Percentiles rank a stretch among this genome's conserved stretches.
These are phyloP conservation scores for Hanseniaspora singularis DNA, from an alignment of 805 yeast species.

Conservation along the genomic window DNA sequence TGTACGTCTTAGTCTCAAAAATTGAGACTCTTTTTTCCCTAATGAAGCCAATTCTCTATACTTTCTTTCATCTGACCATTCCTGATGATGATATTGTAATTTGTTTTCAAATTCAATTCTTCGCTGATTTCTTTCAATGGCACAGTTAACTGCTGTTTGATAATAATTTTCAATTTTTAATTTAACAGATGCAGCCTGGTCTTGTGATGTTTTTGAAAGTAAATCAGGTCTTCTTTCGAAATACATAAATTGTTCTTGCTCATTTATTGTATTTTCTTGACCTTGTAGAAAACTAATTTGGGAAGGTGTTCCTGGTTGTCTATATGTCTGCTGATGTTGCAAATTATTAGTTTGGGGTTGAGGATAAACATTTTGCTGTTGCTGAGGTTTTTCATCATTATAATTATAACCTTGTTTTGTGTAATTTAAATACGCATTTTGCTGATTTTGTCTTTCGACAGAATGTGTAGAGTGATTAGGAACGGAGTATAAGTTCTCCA, in stretches of 20 bases:
- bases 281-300: constrained; percentile 17
- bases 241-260: constrained; percentile 32
- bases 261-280: neutral
- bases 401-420: constrained; percentile 3
- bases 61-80: constrained; percentile 73
- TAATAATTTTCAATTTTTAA: constrained; percentile 73
- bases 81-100: constrained; percentile 43
- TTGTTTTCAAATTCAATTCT: constrained; percentile 72
- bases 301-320: constrained; percentile 21
- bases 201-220: constrained; percentile 63
- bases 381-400: constrained; percentile 20
- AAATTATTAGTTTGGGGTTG: constrained; percentile 22
- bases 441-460: constrained; percentile 18
- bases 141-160: constrained; percentile 75
- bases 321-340: constrained; percentile 16
- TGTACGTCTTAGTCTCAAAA: constrained; percentile 72
- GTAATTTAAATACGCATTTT: constrained; percentile 16
- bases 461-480: constrained; percentile 11
- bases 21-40: constrained; percentile 82
- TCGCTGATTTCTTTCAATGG: constrained; percentile 91
- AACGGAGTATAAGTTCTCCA: constrained; percentile 13
- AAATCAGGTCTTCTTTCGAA: constrained; percentile 76
- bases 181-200: constrained; percentile 73
- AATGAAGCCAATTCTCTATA: constrained; percentile 68
- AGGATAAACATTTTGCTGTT: constrained; percentile 24